Percentiles rank a stretch among this genome's conserved stretches.
These are phyloP conservation scores for Cladosporium sp. DNA, from an alignment of 2,329 filamentous ascomycete species.

Conservation along the genomic window DNA sequence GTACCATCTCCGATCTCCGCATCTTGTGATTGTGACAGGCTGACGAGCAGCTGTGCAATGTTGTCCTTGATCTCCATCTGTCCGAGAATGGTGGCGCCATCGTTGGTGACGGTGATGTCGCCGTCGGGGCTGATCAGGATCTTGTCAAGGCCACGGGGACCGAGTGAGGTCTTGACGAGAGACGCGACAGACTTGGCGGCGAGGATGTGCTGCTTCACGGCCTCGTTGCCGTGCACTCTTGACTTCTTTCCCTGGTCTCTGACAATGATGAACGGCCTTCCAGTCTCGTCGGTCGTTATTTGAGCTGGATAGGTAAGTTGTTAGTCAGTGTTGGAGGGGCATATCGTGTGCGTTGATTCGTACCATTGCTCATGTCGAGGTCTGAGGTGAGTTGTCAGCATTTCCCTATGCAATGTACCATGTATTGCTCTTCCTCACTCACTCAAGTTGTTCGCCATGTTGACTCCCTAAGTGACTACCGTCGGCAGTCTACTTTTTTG, in stretches of 20 bases:
- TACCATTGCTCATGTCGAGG: conserved; percentile 81
- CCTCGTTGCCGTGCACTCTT: conserved; percentile 92
- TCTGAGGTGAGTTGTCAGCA: conserved; percentile 48
- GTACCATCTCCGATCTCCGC: conserved; percentile 99
- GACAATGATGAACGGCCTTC: conserved; percentile 95
- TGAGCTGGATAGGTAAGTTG: conserved; percentile 44
- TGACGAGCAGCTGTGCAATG: conserved; percentile 92
- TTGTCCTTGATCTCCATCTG: conserved; percentile 99
- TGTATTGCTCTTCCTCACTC: neutral
- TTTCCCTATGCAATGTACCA: conserved; percentile 21
- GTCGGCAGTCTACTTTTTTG: conserved; percentile 7
- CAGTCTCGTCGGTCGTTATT: conserved; percentile 95
- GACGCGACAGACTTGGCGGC: conserved; percentile 93
- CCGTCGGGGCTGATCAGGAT: conserved; percentile 98
- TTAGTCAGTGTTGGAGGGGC: conserved; percentile 5
- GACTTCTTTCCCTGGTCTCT: conserved; percentile 98
- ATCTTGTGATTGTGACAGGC: conserved; percentile 96
- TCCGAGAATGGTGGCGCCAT: conserved; percentile 93
- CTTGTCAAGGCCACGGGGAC: conserved; percentile 94
- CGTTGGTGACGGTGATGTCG: conserved; percentile 98
- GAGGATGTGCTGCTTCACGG: conserved; percentile 96
- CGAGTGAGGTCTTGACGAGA: conserved; percentile 95
- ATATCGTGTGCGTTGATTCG: conserved; percentile 15
- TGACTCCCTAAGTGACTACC: conserved; percentile 46
- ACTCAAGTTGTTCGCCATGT: conserved; percentile 13